These are phyloP conservation scores for Misopates orontium DNA, from an alignment of 257 asterid species.

Conservation along the genomic window DNA sequence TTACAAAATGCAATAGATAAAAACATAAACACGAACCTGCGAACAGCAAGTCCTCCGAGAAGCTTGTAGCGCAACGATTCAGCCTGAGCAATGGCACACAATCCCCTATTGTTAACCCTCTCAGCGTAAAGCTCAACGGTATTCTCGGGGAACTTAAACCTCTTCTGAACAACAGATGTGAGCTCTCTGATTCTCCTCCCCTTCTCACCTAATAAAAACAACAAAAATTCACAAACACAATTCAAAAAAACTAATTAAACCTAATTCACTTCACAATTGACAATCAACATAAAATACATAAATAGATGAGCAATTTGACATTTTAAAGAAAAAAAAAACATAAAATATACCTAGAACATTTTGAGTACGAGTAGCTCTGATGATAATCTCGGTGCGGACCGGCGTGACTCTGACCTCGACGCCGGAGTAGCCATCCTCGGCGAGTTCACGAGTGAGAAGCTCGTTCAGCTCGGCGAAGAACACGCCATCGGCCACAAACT, in stretches of 20 bases:
- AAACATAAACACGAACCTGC: slow-evolving; percentile 36
- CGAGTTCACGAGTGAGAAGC: slow-evolving; percentile 62
- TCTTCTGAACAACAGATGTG: slow-evolving; percentile 54
- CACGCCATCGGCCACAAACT: slow-evolving; percentile 80
- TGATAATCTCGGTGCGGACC: slow-evolving; percentile 76
- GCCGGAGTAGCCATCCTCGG: slow-evolving; percentile 78
- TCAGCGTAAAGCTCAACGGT: slow-evolving; percentile 60
- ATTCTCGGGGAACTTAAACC: slow-evolving; percentile 49
- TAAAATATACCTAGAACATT: slow-evolving; percentile 57
- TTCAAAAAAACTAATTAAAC: too few relatives aligned
- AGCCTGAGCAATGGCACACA: slow-evolving; percentile 65
- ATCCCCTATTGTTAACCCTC: slow-evolving; percentile 56
- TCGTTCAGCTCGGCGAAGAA: slow-evolving; percentile 71
- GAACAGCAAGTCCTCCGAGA: slow-evolving; percentile 62
- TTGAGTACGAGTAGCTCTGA: slow-evolving; percentile 79
- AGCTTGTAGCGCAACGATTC: slow-evolving; percentile 63
- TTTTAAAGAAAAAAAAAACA: too few relatives aligned
- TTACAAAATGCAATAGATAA: too few relatives aligned
- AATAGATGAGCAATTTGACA: too few relatives aligned
- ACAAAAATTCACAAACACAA: background rate
- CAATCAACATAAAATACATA: too few relatives aligned
- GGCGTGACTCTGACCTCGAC: slow-evolving; percentile 84
- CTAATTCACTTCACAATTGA: too few relatives aligned
- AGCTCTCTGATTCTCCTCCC: slow-evolving; percentile 55
- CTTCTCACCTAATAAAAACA: slow-evolving; percentile 42